phyloP scores from a whole-genome alignment of 2,329 filamentous ascomycete genomes.

The Colletotrichum horii region DNA sequence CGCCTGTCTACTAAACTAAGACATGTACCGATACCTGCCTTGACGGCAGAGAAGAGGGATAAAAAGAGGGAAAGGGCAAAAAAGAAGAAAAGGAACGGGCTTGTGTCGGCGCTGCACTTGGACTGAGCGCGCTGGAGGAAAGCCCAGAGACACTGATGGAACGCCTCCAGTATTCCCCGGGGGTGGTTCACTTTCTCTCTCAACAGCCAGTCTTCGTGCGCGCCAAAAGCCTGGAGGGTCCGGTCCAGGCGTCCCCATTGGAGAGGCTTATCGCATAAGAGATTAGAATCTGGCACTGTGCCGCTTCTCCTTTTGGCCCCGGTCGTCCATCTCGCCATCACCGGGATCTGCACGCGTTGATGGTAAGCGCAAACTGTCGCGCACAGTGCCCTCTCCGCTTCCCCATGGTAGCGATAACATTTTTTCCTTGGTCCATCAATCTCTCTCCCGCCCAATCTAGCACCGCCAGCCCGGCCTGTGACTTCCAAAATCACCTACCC shows the following conservation, averaged over 20 bases:
- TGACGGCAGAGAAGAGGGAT: background rate
- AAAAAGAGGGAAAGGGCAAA: background rate
- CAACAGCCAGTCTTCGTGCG: conserved; percentile 10
- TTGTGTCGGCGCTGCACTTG: background rate
- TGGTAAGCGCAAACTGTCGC: background rate
- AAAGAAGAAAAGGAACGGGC: background rate
- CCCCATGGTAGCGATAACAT: conserved; percentile 21
- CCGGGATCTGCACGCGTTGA: background rate
- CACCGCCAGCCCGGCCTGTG: conserved; percentile 15
- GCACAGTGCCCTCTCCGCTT: background rate
- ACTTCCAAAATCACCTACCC: conserved; percentile 19
- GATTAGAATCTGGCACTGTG: conserved; percentile 8
- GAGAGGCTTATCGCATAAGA: conserved; percentile 19
- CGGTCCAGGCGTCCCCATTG: conserved; percentile 13
- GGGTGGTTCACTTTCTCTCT: background rate
- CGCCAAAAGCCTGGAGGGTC: conserved; percentile 13
- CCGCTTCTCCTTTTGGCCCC: conserved; percentile 3
- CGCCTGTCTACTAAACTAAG: background rate
- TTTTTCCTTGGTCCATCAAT: conserved; percentile 21
- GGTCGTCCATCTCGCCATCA: background rate
- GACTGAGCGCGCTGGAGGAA: background rate
- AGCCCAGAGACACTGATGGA: background rate
- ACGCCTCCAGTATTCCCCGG: background rate
- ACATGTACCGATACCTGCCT: background rate
- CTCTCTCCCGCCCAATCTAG: conserved; percentile 18